Percentiles rank a stretch among this genome's conserved stretches.
Evolutionary conservation across 1,284 basidiomycete species (phyloP).

Genomic region (Spongispora temasekensis): DNA sequence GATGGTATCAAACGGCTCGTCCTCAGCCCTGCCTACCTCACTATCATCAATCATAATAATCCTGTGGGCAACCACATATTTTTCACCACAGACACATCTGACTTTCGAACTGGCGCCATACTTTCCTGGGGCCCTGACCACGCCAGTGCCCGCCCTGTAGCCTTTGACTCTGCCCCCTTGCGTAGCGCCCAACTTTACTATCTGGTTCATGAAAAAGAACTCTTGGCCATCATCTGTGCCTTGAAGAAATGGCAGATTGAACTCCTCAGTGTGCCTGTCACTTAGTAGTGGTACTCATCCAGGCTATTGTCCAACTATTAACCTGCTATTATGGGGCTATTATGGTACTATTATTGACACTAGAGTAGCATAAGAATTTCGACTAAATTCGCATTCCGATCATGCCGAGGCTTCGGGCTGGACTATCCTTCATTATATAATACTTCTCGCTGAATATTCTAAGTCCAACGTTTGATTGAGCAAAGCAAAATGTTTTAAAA

Average conservation of each 20-base stretch:
- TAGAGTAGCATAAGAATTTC: too few relatives aligned
- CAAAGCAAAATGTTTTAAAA: too few relatives aligned
- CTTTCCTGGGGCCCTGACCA: background rate
- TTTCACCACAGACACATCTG: background rate
- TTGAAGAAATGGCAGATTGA: background rate
- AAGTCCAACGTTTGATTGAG: too few relatives aligned
- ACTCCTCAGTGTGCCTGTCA: background rate
- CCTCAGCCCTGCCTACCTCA: slow-evolving; percentile 17
- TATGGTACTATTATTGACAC: too few relatives aligned
- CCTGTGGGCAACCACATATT: background rate
- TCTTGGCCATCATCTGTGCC: background rate
- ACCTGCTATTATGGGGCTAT: too few relatives aligned
- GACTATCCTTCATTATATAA: too few relatives aligned
- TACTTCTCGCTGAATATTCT: too few relatives aligned
- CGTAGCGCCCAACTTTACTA: background rate
- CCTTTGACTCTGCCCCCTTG: background rate
- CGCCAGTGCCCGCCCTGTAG: background rate
- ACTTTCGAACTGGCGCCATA: background rate
- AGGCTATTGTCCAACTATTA: too few relatives aligned
- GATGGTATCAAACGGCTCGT: slow-evolving; percentile 40
- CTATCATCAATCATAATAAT: slow-evolving; percentile 30
- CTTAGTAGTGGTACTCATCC: too few relatives aligned
- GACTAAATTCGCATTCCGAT: too few relatives aligned
- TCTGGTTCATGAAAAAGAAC: background rate
- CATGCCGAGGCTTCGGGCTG: too few relatives aligned